Conservation (phyloP, 352 stramenopile species). For the Phytopythium litorale region DNA sequence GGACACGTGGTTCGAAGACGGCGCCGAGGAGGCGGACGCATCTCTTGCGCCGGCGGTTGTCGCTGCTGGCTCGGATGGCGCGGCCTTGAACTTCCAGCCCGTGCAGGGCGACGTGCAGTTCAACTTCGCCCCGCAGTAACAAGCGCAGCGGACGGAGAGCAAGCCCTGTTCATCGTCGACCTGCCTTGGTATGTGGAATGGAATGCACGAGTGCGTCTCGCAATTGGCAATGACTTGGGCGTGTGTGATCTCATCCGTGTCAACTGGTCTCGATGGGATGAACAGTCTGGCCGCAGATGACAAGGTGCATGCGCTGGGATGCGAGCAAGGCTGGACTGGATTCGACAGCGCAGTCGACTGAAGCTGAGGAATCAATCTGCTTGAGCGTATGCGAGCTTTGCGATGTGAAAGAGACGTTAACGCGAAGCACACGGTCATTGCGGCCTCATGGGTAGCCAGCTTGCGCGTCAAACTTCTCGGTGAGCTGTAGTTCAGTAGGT, state of each 20-base stretch:
- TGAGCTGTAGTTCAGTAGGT: too few species aligned
- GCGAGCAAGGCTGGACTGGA: too few species aligned
- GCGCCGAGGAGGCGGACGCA: conserved; percentile 39
- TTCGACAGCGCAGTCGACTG: too few species aligned
- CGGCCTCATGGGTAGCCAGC: too few species aligned
- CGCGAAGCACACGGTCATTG: too few species aligned
- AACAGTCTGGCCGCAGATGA: too few species aligned
- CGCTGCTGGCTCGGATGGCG: conserved; percentile 17
- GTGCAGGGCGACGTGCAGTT: conserved; percentile 65
- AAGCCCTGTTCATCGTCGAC: neutral
- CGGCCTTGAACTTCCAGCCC: conserved; percentile 67
- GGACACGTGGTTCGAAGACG: conserved; percentile 78
- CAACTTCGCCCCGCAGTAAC: conserved; percentile 44
- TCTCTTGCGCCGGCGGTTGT: conserved; percentile 50
- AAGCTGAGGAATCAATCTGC: too few species aligned
- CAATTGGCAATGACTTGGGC: neutral
- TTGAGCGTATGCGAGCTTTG: too few species aligned
- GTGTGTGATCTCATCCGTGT: neutral
- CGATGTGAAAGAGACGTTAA: too few species aligned
- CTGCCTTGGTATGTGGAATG: neutral
- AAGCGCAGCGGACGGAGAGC: neutral
- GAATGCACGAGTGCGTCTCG: neutral
- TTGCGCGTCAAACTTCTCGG: too few species aligned
- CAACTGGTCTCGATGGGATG: too few species aligned
- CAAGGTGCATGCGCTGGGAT: too few species aligned